Base-by-base conservation (phyloP, 2,329 filamentous ascomycete species). In the Chaetomium sp. region DNA sequence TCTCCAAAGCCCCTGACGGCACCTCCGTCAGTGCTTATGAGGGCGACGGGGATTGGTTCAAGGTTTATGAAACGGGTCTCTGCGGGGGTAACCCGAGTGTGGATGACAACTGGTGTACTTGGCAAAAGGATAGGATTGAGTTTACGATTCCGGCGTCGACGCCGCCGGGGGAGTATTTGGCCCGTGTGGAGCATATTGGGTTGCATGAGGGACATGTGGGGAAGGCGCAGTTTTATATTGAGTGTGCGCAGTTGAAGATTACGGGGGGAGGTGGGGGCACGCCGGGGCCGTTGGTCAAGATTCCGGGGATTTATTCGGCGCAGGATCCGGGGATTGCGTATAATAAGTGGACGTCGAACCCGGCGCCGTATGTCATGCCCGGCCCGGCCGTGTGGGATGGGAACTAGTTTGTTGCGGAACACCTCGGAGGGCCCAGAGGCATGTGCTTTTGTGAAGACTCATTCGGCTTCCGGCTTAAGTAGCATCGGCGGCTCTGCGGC, bases 291-390 rank as follows among this genome's bases (percentile, higher is more conserved):
- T 60, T 72, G 14, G 72, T 74, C 38, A 62, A 67, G 40, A 74
- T 76, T 58, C 74, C 74, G 2, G 74, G 73, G 60, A 55, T 73
- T 40, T 85, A 85, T 58, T 78, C 84, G 64, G 79, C 81, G 27
- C 80, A 77, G 58, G 79, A 83, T 46, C 54, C 62, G 9, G 57
- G 57, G 33, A 58, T 65, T 43, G 46, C 45, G 42, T 52, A 46
- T 19, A 52, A 43, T 43, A 5, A 46, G 42, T 52, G 35, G 35
- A 43, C 42, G 11, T 27, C 42, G 4, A 14, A 6, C 42, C 45
- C 35, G 4, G 5, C 50, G 35, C 46, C 45, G 35, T 35, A 14
- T 11, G 19, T 40, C n/a, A 19, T 35, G 5, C 50, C 50, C 6
- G 50, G 50, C 11, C 50, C 50, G 6, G 50, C 33, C 8, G 50